phyloP scores from a whole-genome alignment of 2,329 filamentous ascomycete species.

The Phaeosphaeria sp. region DNA sequence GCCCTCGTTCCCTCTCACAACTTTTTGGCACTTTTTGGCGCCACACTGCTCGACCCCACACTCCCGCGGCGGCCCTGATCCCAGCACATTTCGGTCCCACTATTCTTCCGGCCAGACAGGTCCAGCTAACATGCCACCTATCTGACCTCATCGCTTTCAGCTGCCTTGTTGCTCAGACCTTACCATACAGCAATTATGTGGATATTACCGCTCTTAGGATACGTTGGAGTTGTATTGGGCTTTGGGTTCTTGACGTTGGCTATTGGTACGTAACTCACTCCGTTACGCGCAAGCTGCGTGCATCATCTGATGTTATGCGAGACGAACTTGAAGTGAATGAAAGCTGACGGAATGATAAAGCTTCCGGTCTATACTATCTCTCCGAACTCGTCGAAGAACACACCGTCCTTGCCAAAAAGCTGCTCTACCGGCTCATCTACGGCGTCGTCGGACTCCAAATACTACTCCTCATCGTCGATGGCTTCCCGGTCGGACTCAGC shows the following conservation, averaged over 20 bases:
- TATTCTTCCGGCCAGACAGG: constrained; percentile 18
- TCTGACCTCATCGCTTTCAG: constrained; percentile 31
- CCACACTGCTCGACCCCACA: constrained; percentile 16
- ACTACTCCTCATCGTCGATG: constrained; percentile 79
- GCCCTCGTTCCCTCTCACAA: constrained; percentile 23
- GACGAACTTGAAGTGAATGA: background rate
- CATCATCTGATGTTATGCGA: background rate
- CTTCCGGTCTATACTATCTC: constrained; percentile 97
- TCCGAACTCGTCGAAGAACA: constrained; percentile 98
- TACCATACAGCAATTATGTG: constrained; percentile 70
- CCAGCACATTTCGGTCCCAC: constrained; percentile 9
- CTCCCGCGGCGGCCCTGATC: constrained; percentile 11
- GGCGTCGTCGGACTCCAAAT: constrained; percentile 75
- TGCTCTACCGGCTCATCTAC: constrained; percentile 88
- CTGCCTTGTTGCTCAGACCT: background rate
- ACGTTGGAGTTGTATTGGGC: constrained; percentile 83
- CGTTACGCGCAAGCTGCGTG: background rate
- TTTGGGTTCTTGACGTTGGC: constrained; percentile 94
- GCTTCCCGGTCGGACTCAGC: constrained; percentile 80
- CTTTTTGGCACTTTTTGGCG: constrained; percentile 28
- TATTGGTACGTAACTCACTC: constrained; percentile 67
- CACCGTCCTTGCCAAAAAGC: constrained; percentile 86
- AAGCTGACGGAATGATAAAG: constrained; percentile 52
- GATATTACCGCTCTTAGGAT: constrained; percentile 92
- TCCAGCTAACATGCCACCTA: constrained; percentile 27